Conservation (phyloP, 2,329 filamentous ascomycete genomes). For the Aureobasidium sp. region DNA sequence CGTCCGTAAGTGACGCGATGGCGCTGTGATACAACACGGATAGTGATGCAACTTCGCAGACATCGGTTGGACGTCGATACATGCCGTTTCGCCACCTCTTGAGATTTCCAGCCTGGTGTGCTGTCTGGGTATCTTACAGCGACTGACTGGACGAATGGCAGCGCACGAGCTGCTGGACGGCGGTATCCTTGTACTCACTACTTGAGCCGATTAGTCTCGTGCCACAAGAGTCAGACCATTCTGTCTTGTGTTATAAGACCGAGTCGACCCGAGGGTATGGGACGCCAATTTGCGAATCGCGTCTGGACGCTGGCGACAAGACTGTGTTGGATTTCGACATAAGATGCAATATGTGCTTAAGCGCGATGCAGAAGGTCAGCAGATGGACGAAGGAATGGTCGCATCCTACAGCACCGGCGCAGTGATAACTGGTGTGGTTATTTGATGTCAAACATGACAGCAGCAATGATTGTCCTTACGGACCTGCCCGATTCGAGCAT, state of each 20-base stretch:
- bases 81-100: background rate
- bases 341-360: background rate
- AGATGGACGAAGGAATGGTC: background rate
- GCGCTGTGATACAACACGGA: background rate
- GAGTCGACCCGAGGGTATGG: background rate
- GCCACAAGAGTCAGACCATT: background rate
- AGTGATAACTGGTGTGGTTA: background rate
- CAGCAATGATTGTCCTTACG: background rate
- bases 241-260: background rate
- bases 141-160: background rate
- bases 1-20: background rate
- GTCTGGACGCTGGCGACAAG: background rate
- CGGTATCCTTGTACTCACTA: no score
- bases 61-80: background rate
- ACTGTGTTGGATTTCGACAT: background rate
- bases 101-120: background rate
- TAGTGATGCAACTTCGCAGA: background rate
- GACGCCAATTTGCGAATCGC: background rate
- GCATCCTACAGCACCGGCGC: background rate
- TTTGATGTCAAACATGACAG: conserved; percentile 1
- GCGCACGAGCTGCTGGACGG: no score
- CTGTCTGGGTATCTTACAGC: background rate
- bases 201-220: no score
- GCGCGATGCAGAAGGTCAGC: conserved; percentile 7
- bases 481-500: conserved; percentile 6